A percentile compares a stretch with the other conserved stretches of the same genome.
phyloP scores from a whole-genome alignment of 2,329 filamentous ascomycete species.

The Beauveria brongniartii region DNA sequence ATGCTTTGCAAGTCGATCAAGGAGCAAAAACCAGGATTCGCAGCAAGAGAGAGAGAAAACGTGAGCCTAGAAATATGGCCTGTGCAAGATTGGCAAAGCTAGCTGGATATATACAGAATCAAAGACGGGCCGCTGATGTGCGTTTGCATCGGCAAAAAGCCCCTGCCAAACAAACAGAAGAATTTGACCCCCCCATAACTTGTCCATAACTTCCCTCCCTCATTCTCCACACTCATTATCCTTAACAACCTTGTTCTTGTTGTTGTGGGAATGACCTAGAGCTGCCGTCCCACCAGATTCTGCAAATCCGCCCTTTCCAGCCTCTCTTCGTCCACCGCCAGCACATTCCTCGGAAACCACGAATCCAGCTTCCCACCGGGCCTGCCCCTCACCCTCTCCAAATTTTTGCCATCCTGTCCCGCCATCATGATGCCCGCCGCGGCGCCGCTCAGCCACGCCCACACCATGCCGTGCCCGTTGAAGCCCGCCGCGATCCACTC shows the following conservation, averaged over 20 bases:
- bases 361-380: slow-evolving; percentile 27
- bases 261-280: neutral
- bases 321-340: slow-evolving; percentile 23
- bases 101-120: neutral
- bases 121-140: neutral
- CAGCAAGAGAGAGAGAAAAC: neutral
- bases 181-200: neutral
- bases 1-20: neutral
- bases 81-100: neutral
- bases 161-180: neutral
- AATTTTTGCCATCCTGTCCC: slow-evolving; percentile 25
- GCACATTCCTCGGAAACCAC: slow-evolving; percentile 34
- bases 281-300: slow-evolving; percentile 21
- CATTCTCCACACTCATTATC: neutral
- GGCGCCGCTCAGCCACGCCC: slow-evolving; percentile 42
- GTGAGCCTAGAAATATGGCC: neutral
- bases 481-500: slow-evolving; percentile 48
- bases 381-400: slow-evolving; percentile 24
- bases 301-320: slow-evolving; percentile 28
- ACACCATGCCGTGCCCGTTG: slow-evolving; percentile 45
- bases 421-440: slow-evolving; percentile 39
- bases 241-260: neutral
- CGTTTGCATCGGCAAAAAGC: slow-evolving; percentile 13
- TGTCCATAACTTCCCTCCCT: neutral
- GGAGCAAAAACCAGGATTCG: neutral